Evolutionary conservation across 768 basidiomycete species (phyloP).

Genomic region (Mycena albidolilacea): DNA sequence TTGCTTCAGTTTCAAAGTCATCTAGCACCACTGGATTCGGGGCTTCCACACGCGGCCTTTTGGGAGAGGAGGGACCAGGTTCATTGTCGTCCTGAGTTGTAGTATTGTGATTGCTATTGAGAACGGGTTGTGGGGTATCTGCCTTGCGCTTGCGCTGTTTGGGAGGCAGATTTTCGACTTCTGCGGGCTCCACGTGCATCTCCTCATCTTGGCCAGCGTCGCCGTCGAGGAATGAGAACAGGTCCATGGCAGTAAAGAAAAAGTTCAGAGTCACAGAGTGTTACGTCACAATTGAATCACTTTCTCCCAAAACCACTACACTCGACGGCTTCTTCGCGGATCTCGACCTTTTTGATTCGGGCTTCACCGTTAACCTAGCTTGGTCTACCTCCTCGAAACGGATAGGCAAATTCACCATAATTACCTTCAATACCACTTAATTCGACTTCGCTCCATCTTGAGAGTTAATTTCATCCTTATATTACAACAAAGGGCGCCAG

Average conservation of each 20-base stretch:
- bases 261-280: background rate
- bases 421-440: too few relatives aligned
- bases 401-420: too few relatives aligned
- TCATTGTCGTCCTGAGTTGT: constrained; percentile 48
- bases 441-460: background rate
- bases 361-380: too few relatives aligned
- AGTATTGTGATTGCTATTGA: constrained; percentile 41
- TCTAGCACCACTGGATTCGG: constrained; percentile 88
- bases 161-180: background rate
- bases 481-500: constrained; percentile 1
- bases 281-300: background rate
- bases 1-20: constrained; percentile 95
- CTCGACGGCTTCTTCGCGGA: too few relatives aligned
- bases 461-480: background rate
- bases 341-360: too few relatives aligned
- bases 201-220: constrained; percentile 56
- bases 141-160: constrained; percentile 36
- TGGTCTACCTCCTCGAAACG: too few relatives aligned
- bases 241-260: constrained; percentile 56
- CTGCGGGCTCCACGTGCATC: constrained; percentile 45
- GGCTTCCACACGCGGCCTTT: constrained; percentile 73
- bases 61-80: constrained; percentile 60
- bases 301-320: too few relatives aligned
- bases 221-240: constrained; percentile 80
- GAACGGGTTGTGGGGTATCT: constrained; percentile 24